Percentiles rank a stretch among this genome's conserved stretches.
phyloP scores from a whole-genome alignment of 2,329 filamentous ascomycete species.

The Xylariaceae sp. region DNA sequence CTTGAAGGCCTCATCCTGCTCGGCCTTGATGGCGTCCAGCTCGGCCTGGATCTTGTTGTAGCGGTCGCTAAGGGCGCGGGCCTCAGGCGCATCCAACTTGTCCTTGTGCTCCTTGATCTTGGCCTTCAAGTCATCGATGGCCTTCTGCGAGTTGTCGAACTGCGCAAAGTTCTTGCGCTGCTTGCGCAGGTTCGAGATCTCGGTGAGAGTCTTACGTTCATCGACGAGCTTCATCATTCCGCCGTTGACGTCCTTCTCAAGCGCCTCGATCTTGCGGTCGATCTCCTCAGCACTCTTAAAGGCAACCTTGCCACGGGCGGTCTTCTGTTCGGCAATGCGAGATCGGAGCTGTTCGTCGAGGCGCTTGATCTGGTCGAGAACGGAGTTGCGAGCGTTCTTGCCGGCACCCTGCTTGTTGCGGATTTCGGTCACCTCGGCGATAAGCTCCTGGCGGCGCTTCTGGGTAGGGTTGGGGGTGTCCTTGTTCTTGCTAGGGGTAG shows the following conservation, averaged over 20 bases:
- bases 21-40: conserved; percentile 82
- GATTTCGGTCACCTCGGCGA: conserved; percentile 76
- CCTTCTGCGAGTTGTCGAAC: conserved; percentile 80
- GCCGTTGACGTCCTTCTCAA: conserved; percentile 81
- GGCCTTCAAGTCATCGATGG: conserved; percentile 78
- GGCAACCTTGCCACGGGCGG: conserved; percentile 68
- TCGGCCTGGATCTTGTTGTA: conserved; percentile 83
- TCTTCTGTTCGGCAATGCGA: conserved; percentile 81
- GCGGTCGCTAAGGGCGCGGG: conserved; percentile 78
- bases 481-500: conserved; percentile 65
- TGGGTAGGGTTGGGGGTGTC: conserved; percentile 75
- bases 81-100: conserved; percentile 82
- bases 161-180: conserved; percentile 84
- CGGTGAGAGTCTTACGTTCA: conserved; percentile 86
- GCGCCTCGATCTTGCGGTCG: conserved; percentile 71
- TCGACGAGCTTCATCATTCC: conserved; percentile 94
- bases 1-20: conserved; percentile 89
- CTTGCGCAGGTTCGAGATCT: conserved; percentile 79
- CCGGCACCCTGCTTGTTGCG: conserved; percentile 79
- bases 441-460: conserved; percentile 82
- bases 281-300: conserved; percentile 89
- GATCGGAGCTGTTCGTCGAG: conserved; percentile 85
- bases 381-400: conserved; percentile 72
- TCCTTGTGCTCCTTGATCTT: conserved; percentile 89
- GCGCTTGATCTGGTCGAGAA: conserved; percentile 87